These are phyloP conservation scores for Omphalea diandra DNA, from an alignment of 441 rosid species.

Conservation along the genomic window DNA sequence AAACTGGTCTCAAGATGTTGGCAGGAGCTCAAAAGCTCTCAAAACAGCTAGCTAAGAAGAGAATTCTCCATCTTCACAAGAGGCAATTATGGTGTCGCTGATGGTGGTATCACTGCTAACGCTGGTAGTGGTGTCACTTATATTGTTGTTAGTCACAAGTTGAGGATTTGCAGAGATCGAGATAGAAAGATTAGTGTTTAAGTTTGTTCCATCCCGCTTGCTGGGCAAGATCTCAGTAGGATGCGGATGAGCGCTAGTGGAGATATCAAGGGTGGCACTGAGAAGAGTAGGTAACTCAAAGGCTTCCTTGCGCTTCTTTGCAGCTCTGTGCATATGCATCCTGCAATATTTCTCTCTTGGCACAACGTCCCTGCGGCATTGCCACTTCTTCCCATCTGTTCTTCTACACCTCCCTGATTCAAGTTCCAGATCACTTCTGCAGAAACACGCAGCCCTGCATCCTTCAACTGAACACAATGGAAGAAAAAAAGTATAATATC, in stretches of 20 bases:
- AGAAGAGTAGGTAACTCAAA: constrained; percentile 21
- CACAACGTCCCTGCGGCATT: constrained; percentile 53
- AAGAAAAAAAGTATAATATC: constrained; percentile 8
- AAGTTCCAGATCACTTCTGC: constrained; percentile 34
- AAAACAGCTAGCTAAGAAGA: constrained; percentile 19
- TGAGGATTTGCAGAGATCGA: constrained; percentile 34
- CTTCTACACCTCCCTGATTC: constrained; percentile 66
- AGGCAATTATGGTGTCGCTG: constrained; percentile 37
- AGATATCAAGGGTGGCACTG: not conserved
- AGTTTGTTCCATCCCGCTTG: constrained; percentile 18
- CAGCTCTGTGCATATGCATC: constrained; percentile 73
- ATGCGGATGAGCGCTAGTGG: constrained; percentile 4
- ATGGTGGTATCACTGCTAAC: constrained; percentile 59
- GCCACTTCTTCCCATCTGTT: constrained; percentile 84
- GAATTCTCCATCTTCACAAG: constrained; percentile 25
- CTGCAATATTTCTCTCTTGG: constrained; percentile 57
- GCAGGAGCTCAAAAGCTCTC: not conserved
- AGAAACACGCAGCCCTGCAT: constrained; percentile 25
- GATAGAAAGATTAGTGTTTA: constrained; percentile 37
- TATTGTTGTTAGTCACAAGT: constrained; percentile 27
- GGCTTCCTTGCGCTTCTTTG: constrained; percentile 38
- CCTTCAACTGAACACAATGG: constrained; percentile 29
- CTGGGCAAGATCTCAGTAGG: not conserved
- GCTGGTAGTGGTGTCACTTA: constrained; percentile 27
- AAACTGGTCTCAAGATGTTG: not conserved